Percentiles rank a stretch among this genome's conserved stretches.
These are phyloP conservation scores for Grosmannia huntii DNA, from an alignment of 2,329 filamentous ascomycete genomes.

Conservation along the genomic window DNA sequence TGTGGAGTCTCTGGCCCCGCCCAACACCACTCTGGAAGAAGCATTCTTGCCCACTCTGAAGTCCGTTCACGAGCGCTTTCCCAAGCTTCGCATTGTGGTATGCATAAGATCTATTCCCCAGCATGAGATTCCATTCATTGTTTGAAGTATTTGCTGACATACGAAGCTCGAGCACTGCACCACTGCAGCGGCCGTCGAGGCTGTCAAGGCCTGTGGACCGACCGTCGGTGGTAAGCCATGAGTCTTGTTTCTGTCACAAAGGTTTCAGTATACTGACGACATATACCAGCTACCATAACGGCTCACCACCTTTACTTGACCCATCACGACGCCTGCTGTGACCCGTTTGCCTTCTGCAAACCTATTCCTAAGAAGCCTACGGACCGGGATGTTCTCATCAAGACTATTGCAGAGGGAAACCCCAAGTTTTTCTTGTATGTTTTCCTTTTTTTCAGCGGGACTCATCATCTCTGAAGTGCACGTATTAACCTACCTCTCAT, in stretches of 20 bases:
- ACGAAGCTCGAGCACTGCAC: slow-evolving; percentile 58
- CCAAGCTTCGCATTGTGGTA: slow-evolving; percentile 49
- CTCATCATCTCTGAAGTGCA: no score
- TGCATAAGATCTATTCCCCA: neutral
- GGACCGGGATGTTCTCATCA: slow-evolving; percentile 60
- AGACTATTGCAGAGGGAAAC: slow-evolving; percentile 44
- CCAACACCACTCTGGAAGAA: slow-evolving; percentile 36
- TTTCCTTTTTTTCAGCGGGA: neutral
- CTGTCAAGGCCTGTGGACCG: slow-evolving; percentile 63
- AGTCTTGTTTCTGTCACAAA: neutral
- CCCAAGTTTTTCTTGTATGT: slow-evolving; percentile 50
- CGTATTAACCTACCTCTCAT: neutral
- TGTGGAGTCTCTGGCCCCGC: slow-evolving; percentile 21
- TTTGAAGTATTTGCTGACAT: neutral
- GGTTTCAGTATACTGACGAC: neutral
- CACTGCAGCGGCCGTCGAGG: slow-evolving; percentile 65
- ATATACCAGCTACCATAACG: slow-evolving; percentile 57
- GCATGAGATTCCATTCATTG: neutral
- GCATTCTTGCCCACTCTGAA: slow-evolving; percentile 70
- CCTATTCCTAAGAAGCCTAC: slow-evolving; percentile 61
- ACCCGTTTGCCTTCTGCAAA: slow-evolving; percentile 38
- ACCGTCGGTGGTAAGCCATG: slow-evolving; percentile 46
- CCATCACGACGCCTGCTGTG: slow-evolving; percentile 12
- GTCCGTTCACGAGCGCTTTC: slow-evolving; percentile 62
- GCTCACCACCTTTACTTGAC: slow-evolving; percentile 69